Percentiles rank a stretch among this genome's conserved stretches.
phyloP scores from a whole-genome alignment of 1,284 basidiomycete species.

The Pseudozyma flocculosa region DNA sequence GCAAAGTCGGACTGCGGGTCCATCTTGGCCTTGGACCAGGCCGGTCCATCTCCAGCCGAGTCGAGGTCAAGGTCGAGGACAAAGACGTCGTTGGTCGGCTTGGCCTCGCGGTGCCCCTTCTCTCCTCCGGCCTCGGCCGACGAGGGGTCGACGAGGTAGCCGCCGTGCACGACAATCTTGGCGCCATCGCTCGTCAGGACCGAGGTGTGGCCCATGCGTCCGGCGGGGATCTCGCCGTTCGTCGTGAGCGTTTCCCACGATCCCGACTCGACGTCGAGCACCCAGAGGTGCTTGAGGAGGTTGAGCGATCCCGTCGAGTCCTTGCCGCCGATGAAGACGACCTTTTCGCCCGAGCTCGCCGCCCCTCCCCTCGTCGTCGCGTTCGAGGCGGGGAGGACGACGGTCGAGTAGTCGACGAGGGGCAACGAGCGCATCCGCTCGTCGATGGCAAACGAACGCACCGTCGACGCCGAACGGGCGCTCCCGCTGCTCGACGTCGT shows the following conservation, averaged over 20 bases:
- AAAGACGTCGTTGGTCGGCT: constrained; percentile 40
- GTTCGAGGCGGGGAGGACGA: constrained; percentile 15
- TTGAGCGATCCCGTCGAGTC: constrained; percentile 37
- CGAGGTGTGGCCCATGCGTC: constrained; percentile 56
- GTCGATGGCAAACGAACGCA: constrained; percentile 23
- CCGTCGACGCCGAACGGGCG: constrained; percentile 9
- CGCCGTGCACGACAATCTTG: constrained; percentile 56
- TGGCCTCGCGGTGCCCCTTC: background rate
- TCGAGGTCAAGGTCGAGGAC: constrained; percentile 50
- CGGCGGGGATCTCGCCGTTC: constrained; percentile 39
- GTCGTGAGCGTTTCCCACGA: constrained; percentile 45
- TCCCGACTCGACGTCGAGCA: constrained; percentile 41
- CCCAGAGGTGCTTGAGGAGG: constrained; percentile 34
- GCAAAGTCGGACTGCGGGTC: constrained; percentile 8
- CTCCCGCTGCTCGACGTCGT: background rate
- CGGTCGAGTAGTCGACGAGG: constrained; percentile 50
- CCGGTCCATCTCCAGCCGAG: constrained; percentile 26
- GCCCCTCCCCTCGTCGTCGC: background rate
- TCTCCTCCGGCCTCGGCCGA: constrained; percentile 13
- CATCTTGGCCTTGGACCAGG: constrained; percentile 24
- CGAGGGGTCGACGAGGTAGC: constrained; percentile 33
- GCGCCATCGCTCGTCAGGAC: constrained; percentile 42
- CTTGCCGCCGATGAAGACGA: constrained; percentile 56
- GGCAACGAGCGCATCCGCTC: constrained; percentile 29
- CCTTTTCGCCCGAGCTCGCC: constrained; percentile 4